Evolutionary conservation across 768 basidiomycete genomes (phyloP), one percentile per base, ranked within the genome.

Genomic region (Russula lepida): DNA sequence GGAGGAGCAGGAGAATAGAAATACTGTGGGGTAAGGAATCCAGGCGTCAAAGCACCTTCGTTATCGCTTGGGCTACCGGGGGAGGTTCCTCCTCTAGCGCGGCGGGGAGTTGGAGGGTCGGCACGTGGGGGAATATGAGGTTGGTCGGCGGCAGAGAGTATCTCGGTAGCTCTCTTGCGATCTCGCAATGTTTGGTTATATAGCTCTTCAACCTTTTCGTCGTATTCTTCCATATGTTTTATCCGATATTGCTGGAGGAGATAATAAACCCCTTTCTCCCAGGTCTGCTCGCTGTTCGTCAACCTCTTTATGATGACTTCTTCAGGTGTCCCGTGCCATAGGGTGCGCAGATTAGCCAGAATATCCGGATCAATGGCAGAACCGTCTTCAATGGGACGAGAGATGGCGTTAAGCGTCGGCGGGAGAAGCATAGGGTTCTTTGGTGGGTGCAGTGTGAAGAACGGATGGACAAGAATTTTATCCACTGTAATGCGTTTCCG

Each of bases 221-320:
- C 84, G 52, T 88, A 86, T 58, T 88, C 86, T 68, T 89, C 86
- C 46, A 91, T 71, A 58, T 85, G 84, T 66, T 80, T 83, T 53
- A 81, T 81, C 47, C 94, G 84, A 74, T 97, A 98, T 64, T 84
- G 84, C 57, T 87, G 78, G n/a, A 99, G 79, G 5, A 98, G 75
- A 69, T 90, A 86, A 73, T 99, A 99, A 51, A 98, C 89, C 0
- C 91, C 92, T 74, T 99, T 98, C 71, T 98, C 92, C 89, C 92
- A 95, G 30, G 88, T 95, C 54, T 84, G 84, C 58, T 85, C 83
- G 54, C 75, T 68, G 67, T 79, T 84, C 69, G 74, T 78, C 68
- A 99, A 76, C 56, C 81, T 84, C 52, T 81, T 78, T 52, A 85
- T 77, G 57, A 98, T 84, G 32, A 88, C 84, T 11, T 81, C 79